phyloP scores from a whole-genome alignment of 2,329 filamentous ascomycete species.

The Teratosphaeria zuluensis region DNA sequence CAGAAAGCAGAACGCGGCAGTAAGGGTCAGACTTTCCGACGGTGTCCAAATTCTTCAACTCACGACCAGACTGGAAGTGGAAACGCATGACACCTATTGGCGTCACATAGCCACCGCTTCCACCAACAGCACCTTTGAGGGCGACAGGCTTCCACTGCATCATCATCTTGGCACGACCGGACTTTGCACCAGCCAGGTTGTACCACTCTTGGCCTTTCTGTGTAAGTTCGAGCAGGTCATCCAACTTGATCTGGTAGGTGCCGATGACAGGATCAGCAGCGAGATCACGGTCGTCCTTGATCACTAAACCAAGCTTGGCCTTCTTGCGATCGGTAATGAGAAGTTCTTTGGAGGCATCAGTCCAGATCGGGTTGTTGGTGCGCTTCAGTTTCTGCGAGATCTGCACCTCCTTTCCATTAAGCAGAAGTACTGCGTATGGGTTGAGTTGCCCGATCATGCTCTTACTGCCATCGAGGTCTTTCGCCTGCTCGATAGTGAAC shows the following conservation, averaged over 20 bases:
- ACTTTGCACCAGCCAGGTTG: constrained; percentile 69
- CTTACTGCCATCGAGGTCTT: constrained; percentile 87
- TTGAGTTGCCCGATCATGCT: constrained; percentile 85
- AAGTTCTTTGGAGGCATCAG: constrained; percentile 84
- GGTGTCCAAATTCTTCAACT: constrained; percentile 85
- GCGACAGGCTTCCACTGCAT: constrained; percentile 94
- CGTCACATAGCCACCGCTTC: constrained; percentile 80
- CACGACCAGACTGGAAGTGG: constrained; percentile 74
- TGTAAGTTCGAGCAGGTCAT: constrained; percentile 85
- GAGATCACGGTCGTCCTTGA: constrained; percentile 92
- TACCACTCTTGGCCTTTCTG: constrained; percentile 95
- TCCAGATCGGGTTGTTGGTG: constrained; percentile 95
- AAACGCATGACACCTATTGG: constrained; percentile 93
- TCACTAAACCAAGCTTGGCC: constrained; percentile 78
- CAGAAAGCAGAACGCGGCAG: constrained; percentile 75
- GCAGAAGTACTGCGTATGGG: constrained; percentile 76
- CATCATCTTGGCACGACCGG: constrained; percentile 79
- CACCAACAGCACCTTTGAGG: constrained; percentile 64
- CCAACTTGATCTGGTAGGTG: constrained; percentile 88
- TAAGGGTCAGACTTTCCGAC: constrained; percentile 97
- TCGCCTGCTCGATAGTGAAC: constrained; percentile 90
- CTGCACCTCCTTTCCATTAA: constrained; percentile 89
- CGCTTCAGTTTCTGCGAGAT: constrained; percentile 87
- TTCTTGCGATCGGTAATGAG: constrained; percentile 88
- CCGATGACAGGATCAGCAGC: constrained; percentile 74